Conservation (phyloP, 2,329 filamentous ascomycete genomes). For the Pleomassaria siparia region DNA sequence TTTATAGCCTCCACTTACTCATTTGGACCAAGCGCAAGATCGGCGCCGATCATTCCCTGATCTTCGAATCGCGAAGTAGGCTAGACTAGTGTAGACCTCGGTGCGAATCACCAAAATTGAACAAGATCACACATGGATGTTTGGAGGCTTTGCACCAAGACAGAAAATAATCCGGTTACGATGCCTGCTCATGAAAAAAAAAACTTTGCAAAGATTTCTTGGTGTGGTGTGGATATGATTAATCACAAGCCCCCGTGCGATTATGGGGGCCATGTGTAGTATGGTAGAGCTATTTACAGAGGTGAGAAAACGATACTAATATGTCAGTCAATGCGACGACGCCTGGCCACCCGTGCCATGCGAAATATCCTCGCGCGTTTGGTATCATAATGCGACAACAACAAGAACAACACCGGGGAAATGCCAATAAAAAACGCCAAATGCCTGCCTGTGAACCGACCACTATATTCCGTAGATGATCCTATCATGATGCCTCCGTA, state of each 20-base stretch:
- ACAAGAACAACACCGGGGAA: conserved; percentile 7
- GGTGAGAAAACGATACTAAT: no score
- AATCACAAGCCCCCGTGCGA: neutral
- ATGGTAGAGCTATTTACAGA: neutral
- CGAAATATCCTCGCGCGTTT: conserved; percentile 1
- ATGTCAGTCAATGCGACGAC: neutral
- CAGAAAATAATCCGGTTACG: neutral
- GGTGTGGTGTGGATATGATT: neutral
- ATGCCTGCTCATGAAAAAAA: neutral
- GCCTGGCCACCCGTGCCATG: no score
- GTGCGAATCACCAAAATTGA: neutral
- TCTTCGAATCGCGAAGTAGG: neutral
- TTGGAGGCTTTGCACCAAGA: no score
- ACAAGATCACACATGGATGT: no score
- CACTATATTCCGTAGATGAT: conserved; percentile 1
- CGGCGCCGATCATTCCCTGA: neutral
- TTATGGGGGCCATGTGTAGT: neutral
- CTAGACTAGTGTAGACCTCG: no score
- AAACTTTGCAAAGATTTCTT: neutral
- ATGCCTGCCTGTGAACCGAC: conserved; percentile 1
- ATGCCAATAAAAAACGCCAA: conserved; percentile 9
- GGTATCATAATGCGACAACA: conserved; percentile 13
- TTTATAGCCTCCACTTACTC: neutral
- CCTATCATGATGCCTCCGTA: conserved; percentile 1
- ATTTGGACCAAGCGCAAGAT: neutral